These are phyloP conservation scores for Micractinium sp. DNA, from an alignment of 139 green algal genomes.

Conservation along the genomic window DNA sequence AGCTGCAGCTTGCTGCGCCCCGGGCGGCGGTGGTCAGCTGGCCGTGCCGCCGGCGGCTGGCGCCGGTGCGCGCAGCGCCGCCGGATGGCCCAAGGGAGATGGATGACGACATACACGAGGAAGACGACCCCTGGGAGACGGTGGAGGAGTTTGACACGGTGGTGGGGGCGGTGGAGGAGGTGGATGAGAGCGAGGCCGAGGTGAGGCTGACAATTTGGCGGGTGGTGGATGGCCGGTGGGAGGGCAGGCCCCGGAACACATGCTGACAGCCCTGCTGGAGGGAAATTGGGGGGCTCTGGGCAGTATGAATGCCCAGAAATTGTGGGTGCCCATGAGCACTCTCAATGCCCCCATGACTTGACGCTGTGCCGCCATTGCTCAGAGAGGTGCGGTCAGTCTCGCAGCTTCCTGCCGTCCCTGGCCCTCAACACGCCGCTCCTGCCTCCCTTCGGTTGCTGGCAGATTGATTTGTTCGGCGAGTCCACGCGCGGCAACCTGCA, in stretches of 20 bases:
- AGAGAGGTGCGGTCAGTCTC: too few relatives aligned
- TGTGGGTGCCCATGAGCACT: too few relatives aligned
- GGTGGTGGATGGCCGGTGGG: too few relatives aligned
- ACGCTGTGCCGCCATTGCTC: background rate
- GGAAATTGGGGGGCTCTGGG: too few relatives aligned
- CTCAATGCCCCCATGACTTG: background rate
- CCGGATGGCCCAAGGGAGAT: background rate
- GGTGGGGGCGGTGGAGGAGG: slow-evolving; percentile 59
- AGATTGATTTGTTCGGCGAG: slow-evolving; percentile 85
- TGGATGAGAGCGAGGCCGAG: slow-evolving; percentile 67
- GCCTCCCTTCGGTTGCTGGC: background rate
- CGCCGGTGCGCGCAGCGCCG: background rate
- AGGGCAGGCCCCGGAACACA: too few relatives aligned
- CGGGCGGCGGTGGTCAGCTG: too few relatives aligned
- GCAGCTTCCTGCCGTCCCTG: too few relatives aligned
- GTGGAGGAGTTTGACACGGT: slow-evolving; percentile 65
- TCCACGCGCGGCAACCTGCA: slow-evolving; percentile 79
- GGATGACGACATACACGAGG: background rate
- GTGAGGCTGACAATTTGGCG: slow-evolving; percentile 19
- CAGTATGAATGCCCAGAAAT: too few relatives aligned
- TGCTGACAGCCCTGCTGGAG: too few relatives aligned
- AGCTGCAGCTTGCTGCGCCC: background rate
- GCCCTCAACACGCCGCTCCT: background rate
- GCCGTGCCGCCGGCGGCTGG: background rate
- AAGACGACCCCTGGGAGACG: background rate